Evolutionary conservation across 352 stramenopile genomes (phyloP), one percentile per base, ranked within the genome.

Genomic region (Globisporangium takayamanum): DNA sequence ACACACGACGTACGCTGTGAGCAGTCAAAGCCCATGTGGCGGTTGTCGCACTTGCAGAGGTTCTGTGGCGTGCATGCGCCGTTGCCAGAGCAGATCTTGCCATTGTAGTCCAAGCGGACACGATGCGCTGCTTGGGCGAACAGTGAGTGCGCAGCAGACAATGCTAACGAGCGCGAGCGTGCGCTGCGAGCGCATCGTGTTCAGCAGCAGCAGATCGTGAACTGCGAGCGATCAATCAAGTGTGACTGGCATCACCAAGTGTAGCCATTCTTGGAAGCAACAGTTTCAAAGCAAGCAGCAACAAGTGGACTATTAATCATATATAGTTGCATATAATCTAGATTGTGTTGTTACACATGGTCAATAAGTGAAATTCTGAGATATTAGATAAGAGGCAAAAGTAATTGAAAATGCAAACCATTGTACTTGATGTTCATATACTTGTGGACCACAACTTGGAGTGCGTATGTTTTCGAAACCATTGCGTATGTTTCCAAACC

Each of bases 61-160:
- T 84, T 85, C 25, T 55, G 59, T 2, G 48, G 50, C 26, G 66
- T 86, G 61, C 80, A 89, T 5, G 30, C 61, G 22, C 77, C 80
- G 41, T 86, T 67, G 0, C 77, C 80, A 12, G 77, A 81, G 58
- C 80, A 89, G 50, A 87, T 85, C 53, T 73, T 74, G 41, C 63
- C 63, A 20, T 83, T 88, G 64, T 74, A 76, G 61, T 5, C 76
- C 77, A 5, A 68, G 68, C 4, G 79, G 64, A 56, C 79, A 89
- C 6, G 71, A 62, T 11, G 65, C 68, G 4, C 37, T 22, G 60
- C 61, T 25, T 6, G n/a, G 11, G 20, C 14, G 44, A 39, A 0
- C 14, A 2, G 7, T 2, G 37, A 20, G 59, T 64, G 5, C 22
- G 3, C 5, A 37, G 28, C n/a, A 18, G 36, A 46, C 33, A 59